Conservation (phyloP, 345 rosid genomes). For the Melastoma malabathricum region DNA sequence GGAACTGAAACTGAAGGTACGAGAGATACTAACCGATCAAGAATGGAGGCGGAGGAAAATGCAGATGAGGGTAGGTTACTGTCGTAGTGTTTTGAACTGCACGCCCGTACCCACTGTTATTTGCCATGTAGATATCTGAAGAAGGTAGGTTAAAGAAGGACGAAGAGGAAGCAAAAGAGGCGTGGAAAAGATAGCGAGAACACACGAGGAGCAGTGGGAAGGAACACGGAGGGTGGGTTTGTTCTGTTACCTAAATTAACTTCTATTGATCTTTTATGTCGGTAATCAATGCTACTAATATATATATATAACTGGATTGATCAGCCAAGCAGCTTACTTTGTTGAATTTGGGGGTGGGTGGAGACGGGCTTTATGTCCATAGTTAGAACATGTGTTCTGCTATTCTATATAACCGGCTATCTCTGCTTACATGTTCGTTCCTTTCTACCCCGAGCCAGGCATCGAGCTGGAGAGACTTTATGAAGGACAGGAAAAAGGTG, state of each 20-base stretch:
- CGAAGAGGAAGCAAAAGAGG: conserved; percentile 91
- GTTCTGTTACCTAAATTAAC: conserved; percentile 8
- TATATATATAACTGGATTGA: no score
- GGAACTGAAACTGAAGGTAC: conserved; percentile 76
- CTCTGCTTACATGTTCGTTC: not conserved
- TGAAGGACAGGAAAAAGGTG: conserved; percentile 88
- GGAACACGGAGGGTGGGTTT: conserved; percentile 96
- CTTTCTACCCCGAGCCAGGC: conserved; percentile 26
- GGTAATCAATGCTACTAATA: no score
- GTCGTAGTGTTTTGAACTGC: conserved; percentile 1
- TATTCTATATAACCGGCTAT: not conserved
- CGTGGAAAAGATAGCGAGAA: conserved; percentile 95
- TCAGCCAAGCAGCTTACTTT: no score
- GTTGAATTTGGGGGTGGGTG: no score
- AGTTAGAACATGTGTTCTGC: no score
- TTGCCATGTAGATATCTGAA: conserved; percentile 60
- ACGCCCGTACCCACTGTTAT: conserved; percentile 3
- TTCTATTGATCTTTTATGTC: not conserved
- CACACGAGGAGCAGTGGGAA: conserved; percentile 99
- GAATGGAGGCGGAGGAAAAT: conserved; percentile 98
- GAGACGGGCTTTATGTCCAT: no score
- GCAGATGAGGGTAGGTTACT: conserved; percentile 74
- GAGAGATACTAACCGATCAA: conserved; percentile 86
- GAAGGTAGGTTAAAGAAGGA: conserved; percentile 97
- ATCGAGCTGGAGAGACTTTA: conserved; percentile 91